A percentile compares a stretch with the other conserved stretches of the same genome.
phyloP scores from a whole-genome alignment of 108 stramenopile species.

The Skeletonema marinoi region DNA sequence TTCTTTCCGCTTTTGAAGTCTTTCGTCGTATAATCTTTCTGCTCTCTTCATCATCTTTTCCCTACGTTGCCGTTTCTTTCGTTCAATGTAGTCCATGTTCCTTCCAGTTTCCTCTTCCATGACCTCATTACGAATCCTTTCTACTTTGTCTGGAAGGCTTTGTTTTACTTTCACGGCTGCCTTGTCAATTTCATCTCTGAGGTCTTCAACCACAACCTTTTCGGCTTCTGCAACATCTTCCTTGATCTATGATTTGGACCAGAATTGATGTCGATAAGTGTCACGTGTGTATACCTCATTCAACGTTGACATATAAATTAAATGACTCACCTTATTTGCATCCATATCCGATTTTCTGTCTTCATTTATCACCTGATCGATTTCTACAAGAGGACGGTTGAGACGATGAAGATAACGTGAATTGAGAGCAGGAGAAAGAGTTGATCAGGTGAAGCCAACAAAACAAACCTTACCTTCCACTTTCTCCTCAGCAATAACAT shows the following conservation, averaged over 20 bases:
- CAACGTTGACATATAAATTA: background rate
- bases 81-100: constrained; percentile 25
- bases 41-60: background rate
- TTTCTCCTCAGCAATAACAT: constrained; percentile 39
- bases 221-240: constrained; percentile 40
- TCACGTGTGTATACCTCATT: background rate
- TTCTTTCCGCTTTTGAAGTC: background rate
- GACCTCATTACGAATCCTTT: constrained; percentile 45
- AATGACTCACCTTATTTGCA: constrained; percentile 24
- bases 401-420: background rate
- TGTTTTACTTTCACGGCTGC: constrained; percentile 32
- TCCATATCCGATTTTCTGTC: constrained; percentile 33
- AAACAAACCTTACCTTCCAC: constrained; percentile 7
- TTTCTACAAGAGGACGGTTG: background rate
- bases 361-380: constrained; percentile 38
- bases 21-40: background rate
- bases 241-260: constrained; percentile 21
- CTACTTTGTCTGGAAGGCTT: constrained; percentile 35
- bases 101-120: constrained; percentile 46
- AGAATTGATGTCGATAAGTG: background rate
- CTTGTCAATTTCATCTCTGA: constrained; percentile 52
- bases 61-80: constrained; percentile 1
- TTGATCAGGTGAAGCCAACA: background rate
- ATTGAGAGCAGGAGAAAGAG: background rate
- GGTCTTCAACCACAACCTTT: constrained; percentile 24